Evolutionary conservation across 176 grass and related monocot genomes (phyloP).

Genomic region (Avena atlantica): DNA sequence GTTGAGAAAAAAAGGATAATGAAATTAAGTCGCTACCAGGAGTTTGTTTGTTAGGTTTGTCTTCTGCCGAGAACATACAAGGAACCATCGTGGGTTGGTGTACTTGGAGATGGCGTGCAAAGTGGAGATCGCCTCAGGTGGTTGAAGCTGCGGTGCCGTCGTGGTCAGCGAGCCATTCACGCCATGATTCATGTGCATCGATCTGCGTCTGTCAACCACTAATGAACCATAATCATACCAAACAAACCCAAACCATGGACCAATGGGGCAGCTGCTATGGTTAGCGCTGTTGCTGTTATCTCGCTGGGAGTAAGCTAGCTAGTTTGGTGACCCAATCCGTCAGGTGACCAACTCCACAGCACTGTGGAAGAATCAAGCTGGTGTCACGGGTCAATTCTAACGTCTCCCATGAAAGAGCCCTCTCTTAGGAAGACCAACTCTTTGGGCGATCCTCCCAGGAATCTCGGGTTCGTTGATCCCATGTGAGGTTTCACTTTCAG

Average conservation of each 20-base stretch:
- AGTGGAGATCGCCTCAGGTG: slow-evolving; percentile 26
- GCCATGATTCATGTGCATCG: slow-evolving; percentile 13
- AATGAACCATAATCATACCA: not conserved
- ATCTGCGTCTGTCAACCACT: not conserved
- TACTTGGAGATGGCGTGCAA: slow-evolving; percentile 16
- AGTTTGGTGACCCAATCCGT: slow-evolving; percentile 30
- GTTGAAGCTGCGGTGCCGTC: not conserved
- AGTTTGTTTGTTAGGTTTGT: not conserved
- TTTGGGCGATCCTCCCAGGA: not conserved
- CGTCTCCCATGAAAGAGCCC: not conserved
- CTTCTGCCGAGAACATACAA: not conserved
- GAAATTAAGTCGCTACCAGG: not conserved
- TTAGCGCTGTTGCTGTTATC: not conserved
- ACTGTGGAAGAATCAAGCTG: not conserved
- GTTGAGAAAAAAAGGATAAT: not conserved
- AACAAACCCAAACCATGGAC: not conserved
- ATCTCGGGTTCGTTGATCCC: not conserved
- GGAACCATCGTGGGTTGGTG: slow-evolving; percentile 7
- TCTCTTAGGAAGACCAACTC: not conserved
- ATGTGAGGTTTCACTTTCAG: slow-evolving; percentile 8
- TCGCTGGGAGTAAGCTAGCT: not conserved
- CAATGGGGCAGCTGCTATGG: not conserved
- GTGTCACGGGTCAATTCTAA: slow-evolving; percentile 7
- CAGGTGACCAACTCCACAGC: slow-evolving; percentile 21
- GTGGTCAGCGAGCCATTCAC: not conserved